Evolutionary conservation across 2,329 filamentous ascomycete genomes (phyloP), one percentile per base, ranked within the genome.

Genomic region (Gyromitra esculenta): DNA sequence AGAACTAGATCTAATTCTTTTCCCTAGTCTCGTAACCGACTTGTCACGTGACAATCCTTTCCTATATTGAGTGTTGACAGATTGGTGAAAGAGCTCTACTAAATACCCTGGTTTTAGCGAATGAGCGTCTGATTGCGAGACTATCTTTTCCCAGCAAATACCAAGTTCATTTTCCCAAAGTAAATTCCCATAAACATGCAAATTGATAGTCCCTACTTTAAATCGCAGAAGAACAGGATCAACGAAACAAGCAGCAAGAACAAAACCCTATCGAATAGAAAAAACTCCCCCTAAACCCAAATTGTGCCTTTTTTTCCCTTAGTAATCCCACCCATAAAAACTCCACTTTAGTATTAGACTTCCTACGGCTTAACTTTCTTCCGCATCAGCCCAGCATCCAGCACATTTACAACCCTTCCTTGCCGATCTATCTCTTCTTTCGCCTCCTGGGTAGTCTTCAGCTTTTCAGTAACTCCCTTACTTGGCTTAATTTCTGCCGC

Each of bases 331-430:
- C 54, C 13, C 15, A 35, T 18, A 4, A 11, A 59, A 59, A 35
- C 13, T 4, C 13, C 39, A 48, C 35, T 57, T 18, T 39, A 41
- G 37, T 11, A 15, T 48, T 43, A 68, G 39, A 35, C 15, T 54
- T 50, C 54, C 43, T 69, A 54, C 9, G 81, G 79, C 81, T 89
- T 90, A 31, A 85, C 82, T 82, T 89, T 91, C 83, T 89, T 89
- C 74, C 87, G 85, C 45, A 89, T 83, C 77, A 89, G 83, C 0
- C 86, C 84, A n/a, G 83, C 83, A 1, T 83, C 82, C n/a, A 90
- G 83, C 5, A 89, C 83, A 81, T 89, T 89, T 5, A 85, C 83
- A 21, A 75, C 59, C 18, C 50, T 73, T 45, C 73, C 73, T n/a
- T 45, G 48, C 7, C 74, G 66, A 15, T 79, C 78, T 15, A 77